phyloP scores from a whole-genome alignment of 306 rosid genomes.

The Casuarina equisetifolia region DNA sequence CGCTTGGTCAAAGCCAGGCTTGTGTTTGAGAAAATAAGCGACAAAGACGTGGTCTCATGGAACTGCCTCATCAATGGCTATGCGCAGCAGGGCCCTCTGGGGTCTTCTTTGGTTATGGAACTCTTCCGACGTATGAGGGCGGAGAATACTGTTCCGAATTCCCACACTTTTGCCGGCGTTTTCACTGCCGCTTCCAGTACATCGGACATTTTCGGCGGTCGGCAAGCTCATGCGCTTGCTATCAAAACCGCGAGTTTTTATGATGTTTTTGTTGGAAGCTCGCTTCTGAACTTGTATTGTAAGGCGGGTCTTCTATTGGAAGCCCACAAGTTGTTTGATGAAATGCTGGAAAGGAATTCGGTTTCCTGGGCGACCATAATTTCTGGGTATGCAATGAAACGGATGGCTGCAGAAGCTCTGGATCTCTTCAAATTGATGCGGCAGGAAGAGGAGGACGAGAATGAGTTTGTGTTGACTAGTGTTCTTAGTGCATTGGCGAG shows the following conservation, averaged over 20 bases:
- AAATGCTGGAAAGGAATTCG: constrained; percentile 57
- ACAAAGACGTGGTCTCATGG: constrained; percentile 73
- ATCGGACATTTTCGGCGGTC: constrained; percentile 34
- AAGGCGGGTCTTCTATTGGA: constrained; percentile 49
- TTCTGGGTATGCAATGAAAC: constrained; percentile 62
- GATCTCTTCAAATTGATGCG: constrained; percentile 48
- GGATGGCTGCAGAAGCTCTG: constrained; percentile 50
- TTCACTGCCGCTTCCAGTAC: constrained; percentile 53
- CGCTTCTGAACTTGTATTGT: constrained; percentile 63
- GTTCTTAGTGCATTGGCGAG: constrained; percentile 58
- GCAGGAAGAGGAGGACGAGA: constrained; percentile 31
- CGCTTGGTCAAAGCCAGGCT: constrained; percentile 41
- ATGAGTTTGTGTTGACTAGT: constrained; percentile 60
- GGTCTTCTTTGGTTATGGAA: constrained; percentile 37
- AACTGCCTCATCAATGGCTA: constrained; percentile 74
- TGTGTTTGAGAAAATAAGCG: constrained; percentile 39
- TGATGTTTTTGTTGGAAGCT: constrained; percentile 81
- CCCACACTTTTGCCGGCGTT: constrained; percentile 68
- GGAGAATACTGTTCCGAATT: constrained; percentile 46
- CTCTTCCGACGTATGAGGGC: constrained; percentile 56
- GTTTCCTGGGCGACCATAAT: constrained; percentile 87
- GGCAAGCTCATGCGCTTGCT: constrained; percentile 54
- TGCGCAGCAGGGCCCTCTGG: constrained; percentile 43
- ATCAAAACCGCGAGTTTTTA: constrained; percentile 43
- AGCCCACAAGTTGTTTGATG: constrained; percentile 73